Conservation (phyloP, 1,139 yeast genomes). For the Geotrichum cucujoidarum region DNA sequence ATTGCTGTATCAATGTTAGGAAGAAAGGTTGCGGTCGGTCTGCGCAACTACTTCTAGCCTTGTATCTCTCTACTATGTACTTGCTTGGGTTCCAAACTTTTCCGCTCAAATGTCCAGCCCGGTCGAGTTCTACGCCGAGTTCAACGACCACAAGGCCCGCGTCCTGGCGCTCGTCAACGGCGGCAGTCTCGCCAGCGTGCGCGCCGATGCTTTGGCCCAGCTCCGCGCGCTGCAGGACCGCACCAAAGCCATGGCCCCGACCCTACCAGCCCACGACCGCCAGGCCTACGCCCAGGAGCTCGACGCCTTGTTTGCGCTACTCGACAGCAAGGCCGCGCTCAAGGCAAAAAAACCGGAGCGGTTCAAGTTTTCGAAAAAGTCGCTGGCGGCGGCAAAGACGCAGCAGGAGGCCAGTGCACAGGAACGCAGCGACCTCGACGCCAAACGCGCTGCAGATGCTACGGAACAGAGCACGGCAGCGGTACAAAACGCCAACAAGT, state of each 20-base stretch:
- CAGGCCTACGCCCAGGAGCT: constrained; percentile 10
- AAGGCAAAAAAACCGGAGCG: not conserved
- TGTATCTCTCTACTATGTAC: not conserved
- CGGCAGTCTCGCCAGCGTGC: not conserved
- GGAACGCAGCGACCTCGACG: not conserved
- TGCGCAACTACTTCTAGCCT: not conserved
- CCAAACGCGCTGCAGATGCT: not conserved
- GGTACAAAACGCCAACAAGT: not conserved
- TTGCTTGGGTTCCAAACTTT: constrained; percentile 3
- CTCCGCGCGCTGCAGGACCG: constrained; percentile 3
- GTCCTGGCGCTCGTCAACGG: not conserved
- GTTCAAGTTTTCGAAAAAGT: constrained; percentile 8
- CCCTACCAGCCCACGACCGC: constrained; percentile 3
- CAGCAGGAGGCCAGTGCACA: not conserved
- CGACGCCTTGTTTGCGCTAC: constrained; percentile 1
- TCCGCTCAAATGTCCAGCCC: not conserved
- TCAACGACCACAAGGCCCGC: constrained; percentile 1
- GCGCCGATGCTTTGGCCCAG: not conserved
- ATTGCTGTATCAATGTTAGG: not conserved
- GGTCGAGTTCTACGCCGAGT: not conserved
- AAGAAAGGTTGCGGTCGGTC: too few species aligned
- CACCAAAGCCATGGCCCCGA: not conserved
- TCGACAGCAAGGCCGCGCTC: not conserved
- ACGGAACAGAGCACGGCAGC: not conserved
- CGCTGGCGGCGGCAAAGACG: not conserved